These are phyloP conservation scores for Penicillium mononematosum DNA, from an alignment of 495 filamentous ascomycete species.

Conservation along the genomic window DNA sequence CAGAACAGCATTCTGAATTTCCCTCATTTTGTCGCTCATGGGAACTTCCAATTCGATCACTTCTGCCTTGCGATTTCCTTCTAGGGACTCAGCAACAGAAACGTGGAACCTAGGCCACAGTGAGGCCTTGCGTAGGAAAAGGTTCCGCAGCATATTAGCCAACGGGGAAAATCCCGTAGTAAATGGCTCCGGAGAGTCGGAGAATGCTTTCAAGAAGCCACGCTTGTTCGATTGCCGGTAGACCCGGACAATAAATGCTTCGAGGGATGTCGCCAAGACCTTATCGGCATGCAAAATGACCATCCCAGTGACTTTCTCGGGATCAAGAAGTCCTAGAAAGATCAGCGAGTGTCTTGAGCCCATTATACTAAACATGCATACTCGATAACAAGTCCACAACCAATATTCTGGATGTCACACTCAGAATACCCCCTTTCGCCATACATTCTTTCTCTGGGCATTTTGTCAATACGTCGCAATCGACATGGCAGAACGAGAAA, in stretches of 20 bases:
- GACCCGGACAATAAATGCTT: constrained; percentile 93
- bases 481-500: constrained; percentile 5
- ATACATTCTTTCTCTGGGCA: constrained; percentile 80
- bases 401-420: constrained; percentile 92
- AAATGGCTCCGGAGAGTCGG: constrained; percentile 91
- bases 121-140: constrained; percentile 85
- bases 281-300: constrained; percentile 86
- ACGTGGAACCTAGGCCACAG: constrained; percentile 96
- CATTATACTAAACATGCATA: constrained; percentile 25
- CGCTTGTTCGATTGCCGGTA: constrained; percentile 89
- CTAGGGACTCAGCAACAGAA: constrained; percentile 79
- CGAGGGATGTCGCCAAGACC: constrained; percentile 80
- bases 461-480: constrained; percentile 20
- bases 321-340: constrained; percentile 61
- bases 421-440: constrained; percentile 82
- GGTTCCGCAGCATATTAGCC: constrained; percentile 85
- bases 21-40: constrained; percentile 91
- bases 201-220: constrained; percentile 95
- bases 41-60: constrained; percentile 96
- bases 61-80: constrained; percentile 89
- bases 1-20: constrained; percentile 90
- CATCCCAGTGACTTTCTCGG: constrained; percentile 83
- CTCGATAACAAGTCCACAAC: constrained; percentile 87
- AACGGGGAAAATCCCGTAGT: constrained; percentile 86
- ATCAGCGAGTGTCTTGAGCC: constrained; percentile 19